Conservation (phyloP, 371 early-diverging fungal genomes). For the Mortierella sp. region DNA sequence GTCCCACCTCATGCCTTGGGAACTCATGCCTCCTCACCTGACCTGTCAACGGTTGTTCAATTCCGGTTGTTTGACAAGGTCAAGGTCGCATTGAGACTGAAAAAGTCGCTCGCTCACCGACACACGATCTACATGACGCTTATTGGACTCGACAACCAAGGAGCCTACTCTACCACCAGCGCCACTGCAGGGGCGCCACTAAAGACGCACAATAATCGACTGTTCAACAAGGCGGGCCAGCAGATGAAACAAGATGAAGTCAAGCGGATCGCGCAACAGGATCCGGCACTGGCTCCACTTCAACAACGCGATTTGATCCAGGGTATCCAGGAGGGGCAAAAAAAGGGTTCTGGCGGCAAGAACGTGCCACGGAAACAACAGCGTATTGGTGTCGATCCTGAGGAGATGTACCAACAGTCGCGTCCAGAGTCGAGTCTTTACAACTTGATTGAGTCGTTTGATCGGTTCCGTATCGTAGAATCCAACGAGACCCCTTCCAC, state of each 20-base stretch:
- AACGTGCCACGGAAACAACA: neutral
- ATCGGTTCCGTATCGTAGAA: constrained; percentile 47
- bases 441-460: constrained; percentile 42
- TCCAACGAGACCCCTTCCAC: constrained; percentile 6
- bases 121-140: constrained; percentile 73
- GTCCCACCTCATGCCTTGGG: constrained; percentile 21
- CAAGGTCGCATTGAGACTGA: constrained; percentile 67
- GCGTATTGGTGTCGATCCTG: neutral
- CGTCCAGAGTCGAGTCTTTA: constrained; percentile 39
- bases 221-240: constrained; percentile 17
- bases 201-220: neutral
- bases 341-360: neutral
- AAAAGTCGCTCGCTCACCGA: constrained; percentile 72
- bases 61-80: constrained; percentile 73
- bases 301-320: constrained; percentile 39
- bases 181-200: neutral
- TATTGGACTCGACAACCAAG: constrained; percentile 60
- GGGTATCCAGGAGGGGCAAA: constrained; percentile 32
- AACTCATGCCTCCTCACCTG: neutral
- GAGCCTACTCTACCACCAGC: too few species aligned
- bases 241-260: constrained; percentile 33
- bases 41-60: constrained; percentile 54
- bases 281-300: constrained; percentile 24
- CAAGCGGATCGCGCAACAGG: constrained; percentile 31
- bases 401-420: constrained; percentile 38